Evolutionary conservation across 371 early-diverging fungal species (phyloP).

Genomic region (Mortierella sp.): DNA sequence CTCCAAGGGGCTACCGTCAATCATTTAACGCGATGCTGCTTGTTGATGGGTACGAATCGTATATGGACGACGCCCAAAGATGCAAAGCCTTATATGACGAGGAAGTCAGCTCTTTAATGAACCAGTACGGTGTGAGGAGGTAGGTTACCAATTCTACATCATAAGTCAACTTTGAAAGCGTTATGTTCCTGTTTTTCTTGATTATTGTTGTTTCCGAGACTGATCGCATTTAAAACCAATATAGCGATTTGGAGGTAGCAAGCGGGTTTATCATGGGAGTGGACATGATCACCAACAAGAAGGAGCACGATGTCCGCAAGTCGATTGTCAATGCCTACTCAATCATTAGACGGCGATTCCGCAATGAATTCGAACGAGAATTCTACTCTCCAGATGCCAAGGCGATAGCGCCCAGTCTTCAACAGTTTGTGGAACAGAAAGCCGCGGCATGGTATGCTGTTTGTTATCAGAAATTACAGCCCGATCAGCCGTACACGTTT

Average conservation of each 20-base stretch:
- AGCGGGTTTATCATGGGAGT: slow-evolving; percentile 55
- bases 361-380: slow-evolving; percentile 61
- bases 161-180: neutral
- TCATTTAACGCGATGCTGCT: slow-evolving; percentile 63
- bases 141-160: slow-evolving; percentile 33
- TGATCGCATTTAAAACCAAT: neutral
- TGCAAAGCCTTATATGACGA: slow-evolving; percentile 63
- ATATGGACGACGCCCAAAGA: slow-evolving; percentile 65
- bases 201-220: too few species aligned
- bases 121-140: slow-evolving; percentile 73
- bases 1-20: slow-evolving; percentile 41
- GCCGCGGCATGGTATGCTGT: slow-evolving; percentile 86
- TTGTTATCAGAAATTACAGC: slow-evolving; percentile 66
- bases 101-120: slow-evolving; percentile 70
- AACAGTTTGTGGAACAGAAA: slow-evolving; percentile 54
- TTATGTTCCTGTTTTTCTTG: neutral
- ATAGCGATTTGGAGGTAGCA: slow-evolving; percentile 57
- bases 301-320: slow-evolving; percentile 62
- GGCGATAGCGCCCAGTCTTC: slow-evolving; percentile 41
- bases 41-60: slow-evolving; percentile 67
- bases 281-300: slow-evolving; percentile 54
- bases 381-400: slow-evolving; percentile 47
- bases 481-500: slow-evolving; percentile 66
- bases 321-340: slow-evolving; percentile 60
- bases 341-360: slow-evolving; percentile 58